Evolutionary conservation across 129 eudicot species (phyloP), one percentile per base, ranked within the genome.

Genomic region (Artemisia tridentata): DNA sequence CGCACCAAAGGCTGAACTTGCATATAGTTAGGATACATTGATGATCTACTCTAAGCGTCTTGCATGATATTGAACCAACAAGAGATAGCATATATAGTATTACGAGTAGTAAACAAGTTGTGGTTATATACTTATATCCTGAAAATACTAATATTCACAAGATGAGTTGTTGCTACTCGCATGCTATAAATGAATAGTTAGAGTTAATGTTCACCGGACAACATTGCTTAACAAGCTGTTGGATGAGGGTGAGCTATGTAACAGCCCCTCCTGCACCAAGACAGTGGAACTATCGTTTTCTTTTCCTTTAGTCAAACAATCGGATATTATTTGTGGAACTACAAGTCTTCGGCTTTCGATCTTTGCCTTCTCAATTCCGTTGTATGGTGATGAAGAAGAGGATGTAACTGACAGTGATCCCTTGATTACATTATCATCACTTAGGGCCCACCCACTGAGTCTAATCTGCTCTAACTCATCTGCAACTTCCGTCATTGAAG

Each of bases 401-500:
- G 95, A 88, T 17, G 85, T 88, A 47, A 83, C 91, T 1, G 96
- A 72, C 5, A 72, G 81, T 11, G 97, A 85, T 12, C 77, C 86
- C 72, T 81, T 72, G 72, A 75, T 59, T 16, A 80, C 31, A 72
- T 72, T 78, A 63, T 85, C 95, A 0, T 92, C 98, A 41, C 72
- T 17, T 16, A 85, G 69, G 23, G 88, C 88, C 95, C 97, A 91
- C 65, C 84, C 86, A 63, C 88, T 73, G 19, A 68, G 75, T 78
- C 90, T 78, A 31, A 92, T 84, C 76, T 80, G 91, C 63, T 92
- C 96, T 29, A 92, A 79, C 80, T 92, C 98, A 8, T 87, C 88
- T 13, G 95, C 92, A 80, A 92, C 98, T 75, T 92, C 98, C 71
- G 67, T 82, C 98, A 92, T 89, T 6, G 98, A 85, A 19, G 98